Evolutionary conservation across 179 eudicot species (phyloP).

Genomic region (Beta lomatogona): DNA sequence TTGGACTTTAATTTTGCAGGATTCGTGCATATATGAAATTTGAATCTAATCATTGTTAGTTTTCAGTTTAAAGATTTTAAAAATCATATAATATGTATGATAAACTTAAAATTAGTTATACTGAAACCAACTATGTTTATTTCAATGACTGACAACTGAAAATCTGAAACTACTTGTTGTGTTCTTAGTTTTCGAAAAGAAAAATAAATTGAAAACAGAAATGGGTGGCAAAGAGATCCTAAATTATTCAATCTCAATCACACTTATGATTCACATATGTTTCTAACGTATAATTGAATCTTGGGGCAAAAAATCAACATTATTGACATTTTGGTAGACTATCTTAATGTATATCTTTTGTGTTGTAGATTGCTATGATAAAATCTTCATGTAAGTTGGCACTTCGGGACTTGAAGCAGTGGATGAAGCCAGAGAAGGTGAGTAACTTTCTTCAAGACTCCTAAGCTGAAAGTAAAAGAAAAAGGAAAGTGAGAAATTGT

Average conservation of each 20-base stretch:
- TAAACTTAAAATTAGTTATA: no score
- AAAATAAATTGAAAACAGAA: no score
- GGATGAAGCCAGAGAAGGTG: constrained; percentile 57
- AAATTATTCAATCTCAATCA: not conserved
- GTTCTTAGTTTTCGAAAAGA: no score
- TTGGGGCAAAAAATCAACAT: not conserved
- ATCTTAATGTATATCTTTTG: not conserved
- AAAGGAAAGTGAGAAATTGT: not conserved
- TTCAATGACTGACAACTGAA: no score
- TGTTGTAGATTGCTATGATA: constrained; percentile 38
- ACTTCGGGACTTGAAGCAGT: constrained; percentile 34
- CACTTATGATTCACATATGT: not conserved
- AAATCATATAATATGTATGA: no score
- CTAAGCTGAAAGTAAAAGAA: not conserved
- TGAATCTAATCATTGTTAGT: not conserved
- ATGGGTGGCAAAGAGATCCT: no score
- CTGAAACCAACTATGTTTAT: no score
- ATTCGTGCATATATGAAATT: not conserved
- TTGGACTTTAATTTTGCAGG: not conserved
- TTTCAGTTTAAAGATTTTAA: no score
- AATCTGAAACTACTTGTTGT: no score
- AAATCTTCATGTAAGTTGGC: constrained; percentile 46
- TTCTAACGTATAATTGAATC: not conserved
- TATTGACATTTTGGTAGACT: not conserved
- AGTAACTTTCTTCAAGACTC: not conserved